Conservation (phyloP, 164 flowering plant genomes). For the Liquidambar formosana region DNA sequence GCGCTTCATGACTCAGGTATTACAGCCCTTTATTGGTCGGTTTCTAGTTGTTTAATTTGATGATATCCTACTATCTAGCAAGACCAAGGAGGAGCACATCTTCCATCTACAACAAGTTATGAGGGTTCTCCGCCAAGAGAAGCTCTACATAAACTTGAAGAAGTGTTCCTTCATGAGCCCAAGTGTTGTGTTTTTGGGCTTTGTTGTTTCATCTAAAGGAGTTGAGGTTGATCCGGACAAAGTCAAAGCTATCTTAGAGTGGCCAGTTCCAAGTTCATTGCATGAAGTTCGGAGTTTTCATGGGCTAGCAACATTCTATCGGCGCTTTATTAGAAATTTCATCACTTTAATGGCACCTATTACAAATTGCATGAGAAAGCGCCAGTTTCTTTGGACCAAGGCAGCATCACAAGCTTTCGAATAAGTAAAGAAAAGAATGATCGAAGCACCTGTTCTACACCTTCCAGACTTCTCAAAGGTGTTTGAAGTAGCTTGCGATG, state of each 20-base stretch:
- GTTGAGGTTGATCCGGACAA: background rate
- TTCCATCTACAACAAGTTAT: background rate
- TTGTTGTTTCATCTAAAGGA: background rate
- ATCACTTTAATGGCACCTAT: slow-evolving; percentile 2
- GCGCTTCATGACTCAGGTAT: background rate
- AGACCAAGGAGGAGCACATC: background rate
- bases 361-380: background rate
- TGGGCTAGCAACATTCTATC: slow-evolving; percentile 5
- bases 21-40: background rate
- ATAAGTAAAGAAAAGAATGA: background rate
- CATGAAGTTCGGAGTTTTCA: background rate
- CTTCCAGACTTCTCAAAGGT: background rate
- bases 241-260: background rate
- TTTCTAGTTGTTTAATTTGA: background rate
- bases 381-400: background rate
- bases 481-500: slow-evolving; percentile 3
- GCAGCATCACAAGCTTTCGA: background rate
- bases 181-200: background rate
- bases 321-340: background rate
- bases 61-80: background rate
- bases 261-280: background rate
- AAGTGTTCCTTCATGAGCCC: background rate
- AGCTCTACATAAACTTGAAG: background rate
- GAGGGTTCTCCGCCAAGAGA: background rate
- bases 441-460: background rate